Evolutionary conservation across 163 green algal species (phyloP).

Genomic region (Scenedesmus sp.): DNA sequence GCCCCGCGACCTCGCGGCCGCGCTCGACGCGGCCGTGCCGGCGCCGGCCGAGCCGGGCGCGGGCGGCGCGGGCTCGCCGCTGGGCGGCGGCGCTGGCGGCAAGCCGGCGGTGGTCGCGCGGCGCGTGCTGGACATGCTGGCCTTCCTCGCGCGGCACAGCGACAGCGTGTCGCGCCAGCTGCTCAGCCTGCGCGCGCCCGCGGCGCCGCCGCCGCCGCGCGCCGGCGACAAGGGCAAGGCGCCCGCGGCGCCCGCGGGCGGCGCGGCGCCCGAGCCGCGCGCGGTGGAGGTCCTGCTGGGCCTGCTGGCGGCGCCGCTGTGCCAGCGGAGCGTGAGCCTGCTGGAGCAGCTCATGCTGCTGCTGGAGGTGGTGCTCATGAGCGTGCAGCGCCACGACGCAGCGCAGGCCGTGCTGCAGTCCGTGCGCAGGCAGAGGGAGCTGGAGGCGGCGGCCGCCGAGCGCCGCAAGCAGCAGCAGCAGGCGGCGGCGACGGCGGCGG

Average conservation of each 20-base stretch:
- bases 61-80: not conserved
- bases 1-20: conserved; percentile 53
- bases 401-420: not conserved
- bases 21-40: conserved; percentile 11
- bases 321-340: conserved; percentile 47
- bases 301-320: conserved; percentile 65
- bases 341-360: conserved; percentile 53
- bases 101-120: conserved; percentile 45
- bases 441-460: conserved; percentile 5
- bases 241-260: not conserved
- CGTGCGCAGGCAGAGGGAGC: not conserved
- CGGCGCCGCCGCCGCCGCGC: conserved; percentile 42
- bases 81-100: too few relatives aligned
- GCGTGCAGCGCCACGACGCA: conserved; percentile 26
- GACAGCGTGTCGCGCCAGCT: conserved; percentile 64
- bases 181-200: conserved; percentile 63
- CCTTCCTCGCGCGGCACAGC: conserved; percentile 70
- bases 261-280: conserved; percentile 14
- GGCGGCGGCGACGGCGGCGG: not conserved
- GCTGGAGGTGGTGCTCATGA: conserved; percentile 46
- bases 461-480: not conserved
- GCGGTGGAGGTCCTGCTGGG: conserved; percentile 80
- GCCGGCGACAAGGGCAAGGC: conserved; percentile 79
- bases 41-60: not conserved
- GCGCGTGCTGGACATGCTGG: conserved; percentile 72